These are phyloP conservation scores for Alternaria sp. DNA, from an alignment of 2,329 filamentous ascomycete species.

Conservation along the genomic window DNA sequence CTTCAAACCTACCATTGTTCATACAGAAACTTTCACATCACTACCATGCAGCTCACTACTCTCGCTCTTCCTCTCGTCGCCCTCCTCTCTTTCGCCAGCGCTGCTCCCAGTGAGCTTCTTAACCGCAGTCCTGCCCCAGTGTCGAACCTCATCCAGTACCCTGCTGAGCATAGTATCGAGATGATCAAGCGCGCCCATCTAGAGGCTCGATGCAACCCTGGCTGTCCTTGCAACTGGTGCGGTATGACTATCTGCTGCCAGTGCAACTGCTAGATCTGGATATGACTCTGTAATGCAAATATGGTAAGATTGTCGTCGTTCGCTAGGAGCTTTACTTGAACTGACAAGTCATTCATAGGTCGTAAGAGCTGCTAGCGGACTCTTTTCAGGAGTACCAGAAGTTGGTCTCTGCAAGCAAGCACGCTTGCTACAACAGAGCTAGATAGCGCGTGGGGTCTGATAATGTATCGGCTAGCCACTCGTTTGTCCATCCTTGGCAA, in stretches of 20 bases:
- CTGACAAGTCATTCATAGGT: background rate
- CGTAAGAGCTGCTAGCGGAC: background rate
- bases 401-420: background rate
- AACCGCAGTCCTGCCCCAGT: conserved; percentile 1
- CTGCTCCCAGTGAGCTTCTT: conserved; percentile 5
- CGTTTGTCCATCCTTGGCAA: background rate
- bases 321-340: background rate
- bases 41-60: conserved; percentile 9
- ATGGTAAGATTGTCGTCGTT: background rate
- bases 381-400: background rate
- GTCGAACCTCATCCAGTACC: conserved; percentile 6
- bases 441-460: background rate
- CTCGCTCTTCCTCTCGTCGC: background rate
- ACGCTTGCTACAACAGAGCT: background rate
- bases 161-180: conserved; percentile 9
- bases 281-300: background rate
- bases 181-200: conserved; percentile 14
- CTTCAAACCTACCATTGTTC: background rate
- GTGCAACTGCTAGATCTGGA: conserved; percentile 7
- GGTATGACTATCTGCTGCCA: conserved; percentile 17
- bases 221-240: conserved; percentile 14
- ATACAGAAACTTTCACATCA: background rate
- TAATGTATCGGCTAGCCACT: background rate
- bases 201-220: conserved; percentile 8
- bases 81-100: conserved; percentile 8